These are phyloP conservation scores for Testicularia cyperi DNA, from an alignment of 1,284 basidiomycete species.

Conservation along the genomic window DNA sequence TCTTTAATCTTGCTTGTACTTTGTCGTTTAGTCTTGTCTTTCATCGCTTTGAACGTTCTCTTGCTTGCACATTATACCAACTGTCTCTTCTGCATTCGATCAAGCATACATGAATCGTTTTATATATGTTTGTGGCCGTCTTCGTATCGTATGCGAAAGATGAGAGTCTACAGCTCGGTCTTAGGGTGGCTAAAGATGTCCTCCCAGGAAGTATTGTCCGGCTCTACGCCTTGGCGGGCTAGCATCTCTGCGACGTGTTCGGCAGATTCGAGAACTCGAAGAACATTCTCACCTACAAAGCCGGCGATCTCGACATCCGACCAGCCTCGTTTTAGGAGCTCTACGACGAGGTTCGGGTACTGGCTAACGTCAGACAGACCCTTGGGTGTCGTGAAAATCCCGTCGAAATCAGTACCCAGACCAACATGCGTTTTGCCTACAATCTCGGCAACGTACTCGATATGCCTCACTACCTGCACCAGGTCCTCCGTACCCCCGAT, in stretches of 20 bases:
- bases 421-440: slow-evolving; percentile 28
- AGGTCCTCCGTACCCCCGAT: slow-evolving; percentile 35
- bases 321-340: slow-evolving; percentile 21
- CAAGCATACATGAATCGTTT: too few relatives aligned
- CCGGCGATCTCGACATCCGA: slow-evolving; percentile 21
- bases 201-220: slow-evolving; percentile 28
- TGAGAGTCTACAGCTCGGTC: slow-evolving; percentile 6
- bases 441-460: slow-evolving; percentile 19
- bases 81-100: too few relatives aligned
- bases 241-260: slow-evolving; percentile 17
- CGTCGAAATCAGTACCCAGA: slow-evolving; percentile 39
- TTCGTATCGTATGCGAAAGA: too few relatives aligned
- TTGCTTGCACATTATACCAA: too few relatives aligned
- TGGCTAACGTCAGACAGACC: slow-evolving; percentile 27
- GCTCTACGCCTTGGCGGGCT: slow-evolving; percentile 10
- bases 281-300: slow-evolving; percentile 31
- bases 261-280: slow-evolving; percentile 20
- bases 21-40: too few relatives aligned
- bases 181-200: slow-evolving; percentile 13
- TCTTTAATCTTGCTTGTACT: too few relatives aligned
- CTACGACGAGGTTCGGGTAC: slow-evolving; percentile 25
- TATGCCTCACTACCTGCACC: slow-evolving; percentile 16
- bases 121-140: neutral
- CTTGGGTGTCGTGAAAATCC: slow-evolving; percentile 17
- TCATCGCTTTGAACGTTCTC: too few relatives aligned